phyloP scores from a whole-genome alignment of 495 filamentous ascomycete genomes.

The Aspergillus conjunctus region DNA sequence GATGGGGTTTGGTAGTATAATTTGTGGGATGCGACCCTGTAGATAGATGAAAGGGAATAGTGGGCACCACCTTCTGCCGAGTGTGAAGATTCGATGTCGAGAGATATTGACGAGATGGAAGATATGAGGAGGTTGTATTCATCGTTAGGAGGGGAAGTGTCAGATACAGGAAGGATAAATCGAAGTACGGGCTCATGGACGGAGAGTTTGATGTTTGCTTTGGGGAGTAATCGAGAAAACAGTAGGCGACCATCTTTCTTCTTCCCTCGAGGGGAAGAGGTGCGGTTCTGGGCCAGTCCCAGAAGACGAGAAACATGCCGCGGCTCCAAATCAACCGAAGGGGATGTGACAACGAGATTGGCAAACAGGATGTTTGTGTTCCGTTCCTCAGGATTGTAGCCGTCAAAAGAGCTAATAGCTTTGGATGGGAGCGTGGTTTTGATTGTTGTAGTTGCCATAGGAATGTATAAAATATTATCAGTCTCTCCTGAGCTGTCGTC shows the following conservation, averaged over 20 bases:
- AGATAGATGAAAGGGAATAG: conserved; percentile 79
- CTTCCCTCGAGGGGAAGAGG: conserved; percentile 50
- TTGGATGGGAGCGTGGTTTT: conserved; percentile 95
- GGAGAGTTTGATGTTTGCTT: conserved; percentile 91
- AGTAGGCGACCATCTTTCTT: conserved; percentile 61
- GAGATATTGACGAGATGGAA: conserved; percentile 85
- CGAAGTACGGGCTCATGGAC: conserved; percentile 94
- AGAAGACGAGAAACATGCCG: conserved; percentile 85
- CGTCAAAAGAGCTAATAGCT: conserved; percentile 77
- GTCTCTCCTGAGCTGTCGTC: conserved; percentile 84
- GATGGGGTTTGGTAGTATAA: conserved; percentile 92
- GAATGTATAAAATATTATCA: conserved; percentile 88
- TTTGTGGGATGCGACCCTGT: conserved; percentile 83
- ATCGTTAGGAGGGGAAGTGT: conserved; percentile 53
- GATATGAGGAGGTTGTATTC: conserved; percentile 95
- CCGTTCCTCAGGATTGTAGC: conserved; percentile 75
- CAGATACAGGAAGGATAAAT: conserved; percentile 77
- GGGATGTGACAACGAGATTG: conserved; percentile 93
- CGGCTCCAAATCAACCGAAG: conserved; percentile 92
- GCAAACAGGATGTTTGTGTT: conserved; percentile 97
- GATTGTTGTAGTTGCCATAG: conserved; percentile 96
- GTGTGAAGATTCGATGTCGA: conserved; percentile 94
- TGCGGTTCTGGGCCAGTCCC: conserved; percentile 65
- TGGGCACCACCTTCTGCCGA: conserved; percentile 80
- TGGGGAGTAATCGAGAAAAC: conserved; percentile 89